These are phyloP conservation scores for Volvox reticuliferus DNA, from an alignment of 139 green algal genomes.

Conservation along the genomic window DNA sequence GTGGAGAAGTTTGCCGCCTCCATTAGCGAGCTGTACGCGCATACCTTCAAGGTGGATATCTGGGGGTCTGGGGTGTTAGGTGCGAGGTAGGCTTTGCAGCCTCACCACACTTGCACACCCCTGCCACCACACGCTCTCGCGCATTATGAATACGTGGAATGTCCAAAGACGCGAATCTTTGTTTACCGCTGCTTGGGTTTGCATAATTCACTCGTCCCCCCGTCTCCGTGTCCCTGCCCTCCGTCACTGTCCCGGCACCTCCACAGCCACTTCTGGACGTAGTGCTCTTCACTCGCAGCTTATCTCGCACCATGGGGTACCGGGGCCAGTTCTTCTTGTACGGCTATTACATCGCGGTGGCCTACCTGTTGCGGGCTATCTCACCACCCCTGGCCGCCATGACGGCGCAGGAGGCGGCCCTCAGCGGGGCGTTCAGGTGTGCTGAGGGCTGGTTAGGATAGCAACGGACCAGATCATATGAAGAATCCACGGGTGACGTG, in stretches of 20 bases:
- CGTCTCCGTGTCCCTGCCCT: not conserved
- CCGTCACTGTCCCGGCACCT: not conserved
- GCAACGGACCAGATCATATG: too few species aligned
- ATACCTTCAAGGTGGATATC: conserved; percentile 89
- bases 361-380: conserved; percentile 81
- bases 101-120: too few species aligned
- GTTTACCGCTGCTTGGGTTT: too few species aligned
- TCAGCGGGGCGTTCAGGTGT: conserved; percentile 76
- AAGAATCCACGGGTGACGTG: too few species aligned
- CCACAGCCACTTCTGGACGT: conserved; percentile 93
- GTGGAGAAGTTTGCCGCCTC: conserved; percentile 93
- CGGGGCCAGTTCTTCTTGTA: conserved; percentile 83
- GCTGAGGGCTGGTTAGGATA: not conserved
- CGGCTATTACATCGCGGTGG: conserved; percentile 80
- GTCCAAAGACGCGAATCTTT: too few species aligned
- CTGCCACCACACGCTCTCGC: too few species aligned
- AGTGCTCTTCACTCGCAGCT: conserved; percentile 90
- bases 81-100: too few species aligned
- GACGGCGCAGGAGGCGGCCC: conserved; percentile 82
- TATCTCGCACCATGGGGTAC: conserved; percentile 92
- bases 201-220: not conserved
- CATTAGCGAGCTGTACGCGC: conserved; percentile 90
- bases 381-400: conserved; percentile 91
- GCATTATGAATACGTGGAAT: too few species aligned
- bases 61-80: not conserved